phyloP scores from a whole-genome alignment of 495 filamentous ascomycete species.

The Cercophora samala region DNA sequence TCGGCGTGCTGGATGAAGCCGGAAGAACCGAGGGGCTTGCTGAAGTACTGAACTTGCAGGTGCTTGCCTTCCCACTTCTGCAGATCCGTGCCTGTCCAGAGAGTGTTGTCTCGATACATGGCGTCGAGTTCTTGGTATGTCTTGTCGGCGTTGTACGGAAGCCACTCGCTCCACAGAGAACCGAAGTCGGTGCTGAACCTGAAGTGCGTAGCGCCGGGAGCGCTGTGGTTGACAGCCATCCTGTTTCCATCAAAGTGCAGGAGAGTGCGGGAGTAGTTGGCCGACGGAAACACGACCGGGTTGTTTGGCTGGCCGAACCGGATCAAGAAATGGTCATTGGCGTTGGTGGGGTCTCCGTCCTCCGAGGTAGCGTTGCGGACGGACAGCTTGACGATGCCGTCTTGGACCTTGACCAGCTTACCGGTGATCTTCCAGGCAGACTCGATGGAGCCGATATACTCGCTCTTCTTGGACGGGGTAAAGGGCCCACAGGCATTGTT shows the following conservation, averaged over 20 bases:
- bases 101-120: conserved; percentile 31
- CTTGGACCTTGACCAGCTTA: conserved; percentile 48
- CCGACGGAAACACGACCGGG: conserved; percentile 57
- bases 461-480: neutral
- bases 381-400: conserved; percentile 64
- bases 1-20: conserved; percentile 64
- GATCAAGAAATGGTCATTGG: conserved; percentile 52
- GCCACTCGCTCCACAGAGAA: conserved; percentile 58
- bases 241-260: conserved; percentile 37
- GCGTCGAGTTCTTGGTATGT: neutral
- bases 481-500: conserved; percentile 35
- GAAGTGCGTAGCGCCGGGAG: conserved; percentile 61
- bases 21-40: conserved; percentile 60
- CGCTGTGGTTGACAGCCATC: conserved; percentile 55
- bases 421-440: conserved; percentile 54
- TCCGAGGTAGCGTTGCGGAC: conserved; percentile 51
- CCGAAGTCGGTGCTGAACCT: conserved; percentile 64
- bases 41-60: conserved; percentile 66
- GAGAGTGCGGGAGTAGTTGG: conserved; percentile 58
- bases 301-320: conserved; percentile 50
- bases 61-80: conserved; percentile 67
- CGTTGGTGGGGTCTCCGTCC: conserved; percentile 42
- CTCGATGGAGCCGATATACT: conserved; percentile 47
- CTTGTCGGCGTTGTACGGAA: neutral
- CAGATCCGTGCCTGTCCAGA: conserved; percentile 58